A percentile compares a stretch with the other conserved stretches of the same genome.
These are phyloP conservation scores for Leishmania aethiopica DNA, from an alignment of 208 protist species.

Conservation along the genomic window DNA sequence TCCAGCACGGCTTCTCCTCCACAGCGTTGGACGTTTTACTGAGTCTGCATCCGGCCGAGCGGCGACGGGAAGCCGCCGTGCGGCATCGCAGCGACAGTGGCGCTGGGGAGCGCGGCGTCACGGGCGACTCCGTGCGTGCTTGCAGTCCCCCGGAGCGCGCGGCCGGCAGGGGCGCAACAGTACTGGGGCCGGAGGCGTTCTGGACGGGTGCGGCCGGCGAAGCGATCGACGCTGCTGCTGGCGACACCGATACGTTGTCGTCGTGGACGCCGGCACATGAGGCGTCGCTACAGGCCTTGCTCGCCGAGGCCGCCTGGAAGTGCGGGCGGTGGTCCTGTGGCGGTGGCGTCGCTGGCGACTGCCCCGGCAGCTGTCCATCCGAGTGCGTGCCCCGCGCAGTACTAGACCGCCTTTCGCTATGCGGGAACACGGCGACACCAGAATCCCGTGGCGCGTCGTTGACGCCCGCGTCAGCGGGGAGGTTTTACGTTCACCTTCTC, in stretches of 20 bases:
- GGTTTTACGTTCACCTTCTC: constrained; percentile 29
- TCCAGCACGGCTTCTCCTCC: constrained; percentile 21
- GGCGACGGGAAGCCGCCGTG: not conserved
- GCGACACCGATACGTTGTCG: not conserved
- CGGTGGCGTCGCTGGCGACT: too few species aligned
- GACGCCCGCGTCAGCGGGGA: not conserved
- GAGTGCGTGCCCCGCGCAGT: constrained; percentile 6
- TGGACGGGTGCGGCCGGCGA: not conserved
- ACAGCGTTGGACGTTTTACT: constrained; percentile 45
- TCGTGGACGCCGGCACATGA: constrained; percentile 17
- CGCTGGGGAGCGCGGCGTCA: not conserved
- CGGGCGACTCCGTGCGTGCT: not conserved
- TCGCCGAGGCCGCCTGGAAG: constrained; percentile 60
- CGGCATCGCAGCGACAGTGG: not conserved
- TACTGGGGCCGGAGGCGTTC: not conserved
- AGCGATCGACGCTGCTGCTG: not conserved
- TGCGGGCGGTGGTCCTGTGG: constrained; percentile 37
- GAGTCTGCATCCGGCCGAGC: constrained; percentile 5
- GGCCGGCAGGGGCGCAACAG: not conserved
- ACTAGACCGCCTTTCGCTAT: constrained; percentile 1
- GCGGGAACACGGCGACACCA: not conserved
- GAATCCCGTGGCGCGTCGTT: not conserved
- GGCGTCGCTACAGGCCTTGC: constrained; percentile 28
- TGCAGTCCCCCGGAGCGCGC: not conserved
- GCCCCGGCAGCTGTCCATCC: not conserved